phyloP scores from a whole-genome alignment of 768 basidiomycete genomes.

The Neoboletus brunneissimus region DNA sequence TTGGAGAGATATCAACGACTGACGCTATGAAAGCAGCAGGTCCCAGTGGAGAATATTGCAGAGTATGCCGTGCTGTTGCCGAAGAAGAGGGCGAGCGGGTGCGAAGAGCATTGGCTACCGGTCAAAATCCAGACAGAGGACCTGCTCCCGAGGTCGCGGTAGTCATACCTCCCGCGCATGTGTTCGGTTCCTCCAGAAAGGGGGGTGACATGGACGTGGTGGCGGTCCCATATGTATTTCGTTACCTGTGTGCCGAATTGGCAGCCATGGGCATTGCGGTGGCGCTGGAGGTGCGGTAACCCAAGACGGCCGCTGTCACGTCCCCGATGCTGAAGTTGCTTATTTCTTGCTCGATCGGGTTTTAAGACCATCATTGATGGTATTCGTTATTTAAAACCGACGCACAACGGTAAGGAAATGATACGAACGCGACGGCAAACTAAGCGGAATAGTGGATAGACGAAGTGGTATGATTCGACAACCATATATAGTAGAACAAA shows the following conservation, averaged over 20 bases:
- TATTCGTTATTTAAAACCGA: conserved; percentile 12
- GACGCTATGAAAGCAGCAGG: conserved; percentile 57
- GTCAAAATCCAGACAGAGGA: conserved; percentile 41
- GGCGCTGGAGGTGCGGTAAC: conserved; percentile 68
- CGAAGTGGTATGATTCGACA: conserved; percentile 12
- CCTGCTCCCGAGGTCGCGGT: conserved; percentile 56
- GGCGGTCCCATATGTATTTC: conserved; percentile 93
- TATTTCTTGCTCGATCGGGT: not conserved
- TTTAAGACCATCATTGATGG: not conserved
- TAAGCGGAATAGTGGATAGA: conserved; percentile 13
- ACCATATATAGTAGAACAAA: conserved; percentile 10
- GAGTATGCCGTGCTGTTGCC: conserved; percentile 78
- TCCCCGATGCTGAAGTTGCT: not conserved
- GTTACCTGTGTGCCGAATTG: conserved; percentile 91
- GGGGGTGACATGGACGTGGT: conserved; percentile 91
- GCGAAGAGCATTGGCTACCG: conserved; percentile 57
- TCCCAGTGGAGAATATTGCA: conserved; percentile 90
- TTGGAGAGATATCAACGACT: conserved; percentile 58
- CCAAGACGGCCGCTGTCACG: not conserved
- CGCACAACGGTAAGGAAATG: conserved; percentile 11
- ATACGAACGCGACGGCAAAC: conserved; percentile 12
- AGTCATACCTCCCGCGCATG: conserved; percentile 63
- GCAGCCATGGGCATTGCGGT: conserved; percentile 98
- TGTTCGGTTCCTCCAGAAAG: conserved; percentile 55
- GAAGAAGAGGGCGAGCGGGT: conserved; percentile 62